These are phyloP conservation scores for Chalara sp. DNA, from an alignment of 2,329 filamentous ascomycete genomes.

Conservation along the genomic window DNA sequence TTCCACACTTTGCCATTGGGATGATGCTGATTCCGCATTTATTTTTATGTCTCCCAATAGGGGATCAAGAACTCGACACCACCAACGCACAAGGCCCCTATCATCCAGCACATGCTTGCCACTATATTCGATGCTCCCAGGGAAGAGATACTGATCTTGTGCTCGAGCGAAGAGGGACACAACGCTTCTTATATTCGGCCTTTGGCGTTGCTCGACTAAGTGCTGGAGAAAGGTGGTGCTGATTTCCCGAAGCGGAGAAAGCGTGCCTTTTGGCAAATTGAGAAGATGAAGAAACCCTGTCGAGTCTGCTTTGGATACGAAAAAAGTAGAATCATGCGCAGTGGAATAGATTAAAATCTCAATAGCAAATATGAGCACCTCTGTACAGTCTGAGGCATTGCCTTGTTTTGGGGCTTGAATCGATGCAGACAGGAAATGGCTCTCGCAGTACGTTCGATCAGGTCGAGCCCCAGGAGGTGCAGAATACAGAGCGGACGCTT, in stretches of 20 bases:
- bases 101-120: slow-evolving; percentile 92
- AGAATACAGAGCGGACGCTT: slow-evolving; percentile 70
- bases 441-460: slow-evolving; percentile 79
- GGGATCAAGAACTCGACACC: slow-evolving; percentile 81
- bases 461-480: slow-evolving; percentile 64
- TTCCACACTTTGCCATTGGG: slow-evolving; percentile 43
- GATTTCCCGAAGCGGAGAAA: slow-evolving; percentile 69
- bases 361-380: slow-evolving; percentile 70
- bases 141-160: slow-evolving; percentile 91
- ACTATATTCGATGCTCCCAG: slow-evolving; percentile 77
- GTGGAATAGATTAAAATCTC: slow-evolving; percentile 87
- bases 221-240: slow-evolving; percentile 70
- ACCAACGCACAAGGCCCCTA: slow-evolving; percentile 86
- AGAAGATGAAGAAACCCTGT: slow-evolving; percentile 76
- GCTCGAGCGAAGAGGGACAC: slow-evolving; percentile 88
- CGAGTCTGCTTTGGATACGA: slow-evolving; percentile 95
- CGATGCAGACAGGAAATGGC: slow-evolving; percentile 65
- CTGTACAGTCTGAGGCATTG: slow-evolving; percentile 15
- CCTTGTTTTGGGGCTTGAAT: slow-evolving; percentile 27
- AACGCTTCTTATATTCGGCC: slow-evolving; percentile 61
- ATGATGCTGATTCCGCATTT: background rate
- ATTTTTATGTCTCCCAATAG: slow-evolving; percentile 38
- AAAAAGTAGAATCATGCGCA: slow-evolving; percentile 72
- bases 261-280: slow-evolving; percentile 51
- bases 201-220: slow-evolving; percentile 60